Evolutionary conservation across 306 rosid genomes (phyloP).

Genomic region (Gleditsia sinensis): DNA sequence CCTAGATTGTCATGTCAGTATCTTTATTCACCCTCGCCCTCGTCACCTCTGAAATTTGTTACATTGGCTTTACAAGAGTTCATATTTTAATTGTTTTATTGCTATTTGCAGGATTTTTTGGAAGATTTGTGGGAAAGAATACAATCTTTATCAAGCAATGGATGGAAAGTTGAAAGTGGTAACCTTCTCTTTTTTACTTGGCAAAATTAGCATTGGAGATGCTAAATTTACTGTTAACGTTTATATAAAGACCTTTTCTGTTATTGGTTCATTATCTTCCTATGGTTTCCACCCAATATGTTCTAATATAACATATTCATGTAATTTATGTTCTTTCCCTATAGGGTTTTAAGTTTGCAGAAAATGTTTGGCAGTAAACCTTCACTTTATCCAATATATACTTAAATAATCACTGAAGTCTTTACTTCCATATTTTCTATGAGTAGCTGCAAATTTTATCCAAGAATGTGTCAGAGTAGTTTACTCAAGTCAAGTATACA

Average conservation of each 20-base stretch:
- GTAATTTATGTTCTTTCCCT: not conserved
- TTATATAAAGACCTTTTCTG: not conserved
- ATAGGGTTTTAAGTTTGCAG: not conserved
- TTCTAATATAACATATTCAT: not conserved
- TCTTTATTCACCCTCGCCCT: not conserved
- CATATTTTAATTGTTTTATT: constrained; percentile 13
- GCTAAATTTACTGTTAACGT: constrained; percentile 4
- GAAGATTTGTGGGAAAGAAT: constrained; percentile 93
- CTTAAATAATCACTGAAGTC: not conserved
- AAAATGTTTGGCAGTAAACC: constrained; percentile 8
- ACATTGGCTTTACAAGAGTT: constrained; percentile 4
- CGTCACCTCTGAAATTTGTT: constrained; percentile 1
- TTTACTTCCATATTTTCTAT: not conserved
- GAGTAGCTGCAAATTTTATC: constrained; percentile 3
- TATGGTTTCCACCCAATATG: not conserved
- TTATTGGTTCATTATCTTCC: not conserved
- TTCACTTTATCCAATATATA: constrained; percentile 2
- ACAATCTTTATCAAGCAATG: constrained; percentile 66
- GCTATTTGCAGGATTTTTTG: constrained; percentile 75
- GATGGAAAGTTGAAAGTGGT: constrained; percentile 99
- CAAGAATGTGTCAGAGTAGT: not conserved
- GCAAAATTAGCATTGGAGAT: constrained; percentile 6
- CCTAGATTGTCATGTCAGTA: not conserved
- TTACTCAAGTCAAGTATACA: constrained; percentile 1
- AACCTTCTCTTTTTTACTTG: constrained; percentile 35